Base-by-base conservation (phyloP, 2,329 filamentous ascomycete genomes). In the Colletotrichum incanum region DNA sequence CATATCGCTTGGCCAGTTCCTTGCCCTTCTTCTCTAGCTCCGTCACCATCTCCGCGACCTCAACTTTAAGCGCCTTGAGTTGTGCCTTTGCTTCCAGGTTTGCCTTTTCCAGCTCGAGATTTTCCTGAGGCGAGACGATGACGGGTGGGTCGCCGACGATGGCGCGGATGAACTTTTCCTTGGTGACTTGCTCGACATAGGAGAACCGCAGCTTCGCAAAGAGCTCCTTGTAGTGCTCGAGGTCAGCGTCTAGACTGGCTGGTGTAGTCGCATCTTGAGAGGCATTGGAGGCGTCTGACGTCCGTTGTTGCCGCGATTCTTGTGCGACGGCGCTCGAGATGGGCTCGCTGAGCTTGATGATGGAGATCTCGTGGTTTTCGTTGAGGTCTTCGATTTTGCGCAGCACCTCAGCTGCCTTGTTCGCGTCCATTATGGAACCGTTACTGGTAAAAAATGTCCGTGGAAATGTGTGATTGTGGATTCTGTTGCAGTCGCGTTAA, bases 131-230 rank as follows among this genome's bases (percentile, higher is more conserved):
- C 50, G 92, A 92, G 70, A 97, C 93, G 56, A 98, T 93, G 20
- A 95, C 87, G 0, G 96, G 96, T 60, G 95, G 94, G 74, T 98
- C 94, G 74, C 94, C 94, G 20, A 97, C 94, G 76, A 98, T 97
- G 74, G 94, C 92, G 76, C 95, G 94, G 66, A 99, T 92, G 82
- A 98, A 98, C 79, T 98, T 97, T 82, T 99, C 96, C 84, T 98
- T 99, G 55, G 96, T 98, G 74, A 98, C 95, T 86, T 98, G 96
- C 83, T 99, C 96, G 77, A 98, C 93, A 83, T 98, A 98, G 75
- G 94, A 97, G 86, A 98, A 98, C 76, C 96, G 94, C 49, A 98
- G 88, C 84, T 99, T 98, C 52, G 94, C 93, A 83, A 98, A 99
- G 26, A 98, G 90, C 83, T 98, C 95, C 84, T 94, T 94, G 85